Evolutionary conservation across 2,329 filamentous ascomycete genomes (phyloP), one percentile per base, ranked within the genome.

Genomic region (Penicillium sp.): DNA sequence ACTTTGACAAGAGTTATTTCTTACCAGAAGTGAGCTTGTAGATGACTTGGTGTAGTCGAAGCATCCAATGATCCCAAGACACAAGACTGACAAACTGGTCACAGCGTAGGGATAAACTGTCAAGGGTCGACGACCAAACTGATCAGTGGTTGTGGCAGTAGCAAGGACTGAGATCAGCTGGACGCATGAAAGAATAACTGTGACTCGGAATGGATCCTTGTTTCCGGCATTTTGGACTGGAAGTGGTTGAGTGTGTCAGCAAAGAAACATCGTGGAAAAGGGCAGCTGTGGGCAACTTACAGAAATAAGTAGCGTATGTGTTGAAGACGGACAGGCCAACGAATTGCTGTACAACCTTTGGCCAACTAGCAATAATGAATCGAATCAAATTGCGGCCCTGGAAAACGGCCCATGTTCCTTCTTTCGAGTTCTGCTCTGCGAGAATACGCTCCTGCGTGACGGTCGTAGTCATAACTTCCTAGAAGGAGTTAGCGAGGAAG

Each of bases 101-200:
- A 80, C 71, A 4, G 62, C 73, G 33, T 80, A 80, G 0, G 77
- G 78, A 38, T 79, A 80, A 4, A 80, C 70, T 0, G 78, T 80
- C 0, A 81, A 61, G 0, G 76, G 77, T 1, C 78, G 75, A 57
- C 78, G 76, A 22, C 75, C 75, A 17, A 79, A 40, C 19, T 66
- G 66, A 58, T 80, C 77, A 3, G 79, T 79, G 0, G 74, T 65
- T 0, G 69, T 65, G 8, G 75, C 70, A 0, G 76, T 80, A 19
- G 74, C n/a, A 22, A 80, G 64, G 71, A 82, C 78, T 0, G 79
- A 80, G 5, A 82, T 64, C 3, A 83, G 68, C 57, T 80, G 79
- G 0, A 81, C 76, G 47, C 75, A 78, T 1, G 77, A 76, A 1
- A 80, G 68, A 45, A 81, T 80, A 40, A 80, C 69, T 0, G 78